Evolutionary conservation across 192 early-diverging fungal genomes (phyloP).

Genomic region (Mortierella hygrophila): DNA sequence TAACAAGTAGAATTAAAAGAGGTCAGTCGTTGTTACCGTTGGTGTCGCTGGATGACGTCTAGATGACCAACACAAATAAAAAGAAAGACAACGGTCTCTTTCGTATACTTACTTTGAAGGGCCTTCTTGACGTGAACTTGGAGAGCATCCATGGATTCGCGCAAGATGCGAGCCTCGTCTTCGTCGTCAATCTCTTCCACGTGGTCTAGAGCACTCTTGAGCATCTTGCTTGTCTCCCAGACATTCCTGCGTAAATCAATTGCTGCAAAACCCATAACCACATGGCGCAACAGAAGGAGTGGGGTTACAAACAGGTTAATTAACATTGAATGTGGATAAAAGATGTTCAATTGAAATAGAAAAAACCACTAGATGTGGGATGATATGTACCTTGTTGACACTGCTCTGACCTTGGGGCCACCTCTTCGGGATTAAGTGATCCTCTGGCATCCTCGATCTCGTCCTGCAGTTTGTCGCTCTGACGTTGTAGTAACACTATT

Average conservation of each 20-base stretch:
- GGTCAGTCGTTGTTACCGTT: background rate
- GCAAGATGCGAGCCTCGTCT: slow-evolving; percentile 38
- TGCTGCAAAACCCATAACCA: background rate
- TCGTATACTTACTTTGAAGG: slow-evolving; percentile 21
- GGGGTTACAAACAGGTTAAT: background rate
- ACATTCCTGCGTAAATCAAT: slow-evolving; percentile 30
- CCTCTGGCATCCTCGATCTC: slow-evolving; percentile 23
- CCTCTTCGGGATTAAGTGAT: slow-evolving; percentile 10
- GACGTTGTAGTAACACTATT: slow-evolving; percentile 35
- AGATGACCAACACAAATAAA: background rate
- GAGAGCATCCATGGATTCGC: slow-evolving; percentile 36
- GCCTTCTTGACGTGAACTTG: slow-evolving; percentile 33
- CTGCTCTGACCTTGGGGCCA: slow-evolving; percentile 17
- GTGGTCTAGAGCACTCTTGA: slow-evolving; percentile 39
- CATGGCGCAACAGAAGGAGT: background rate
- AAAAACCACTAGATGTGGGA: background rate
- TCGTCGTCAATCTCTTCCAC: slow-evolving; percentile 53
- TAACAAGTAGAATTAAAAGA: background rate
- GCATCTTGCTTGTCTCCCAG: slow-evolving; percentile 20
- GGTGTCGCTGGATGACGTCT: background rate
- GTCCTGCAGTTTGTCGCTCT: slow-evolving; percentile 27
- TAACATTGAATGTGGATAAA: background rate
- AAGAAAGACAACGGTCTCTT: background rate
- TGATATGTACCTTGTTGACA: slow-evolving; percentile 34
- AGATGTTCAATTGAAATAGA: background rate